Base-by-base conservation (phyloP, 148 eudicot genomes). In the Hydrangea macrophylla region DNA sequence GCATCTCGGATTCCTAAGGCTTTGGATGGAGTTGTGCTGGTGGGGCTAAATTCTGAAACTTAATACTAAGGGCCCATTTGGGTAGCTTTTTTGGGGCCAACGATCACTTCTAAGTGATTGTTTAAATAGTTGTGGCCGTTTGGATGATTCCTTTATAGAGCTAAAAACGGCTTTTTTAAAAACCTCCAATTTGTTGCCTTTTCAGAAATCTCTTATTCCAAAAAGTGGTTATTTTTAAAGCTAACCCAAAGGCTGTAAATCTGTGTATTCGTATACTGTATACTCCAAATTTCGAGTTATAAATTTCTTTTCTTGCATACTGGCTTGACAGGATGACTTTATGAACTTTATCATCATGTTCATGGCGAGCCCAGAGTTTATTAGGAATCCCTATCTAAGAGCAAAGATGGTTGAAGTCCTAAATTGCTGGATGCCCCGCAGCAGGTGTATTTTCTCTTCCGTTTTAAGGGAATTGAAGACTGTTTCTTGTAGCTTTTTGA, bases 341-440 rank as follows among this genome's bases (percentile, higher is more conserved):
- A 90, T 94, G 99, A 94, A 94, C 76, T 94, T 94, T 73, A 91
- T 94, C 51, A 94, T 94, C 77, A 94, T 91, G 97, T 91, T 94
- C 73, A 94, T 94, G 99, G 97, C 82, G 53, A 90, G 90, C 81
- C 97, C 99, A 17, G 81, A 91, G 58, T 94, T 81, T 66, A 78
- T 88, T 32, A 85, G 93, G 83, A 94, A 94, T 78, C 99, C 99
- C 22, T 94, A 94, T 79, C 73, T 91, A 71, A 87, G 99, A 80
- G 91, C 97, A 28, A 94, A 91, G 78, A 94, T 94, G 99, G 97
- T 94, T 18, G 99, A 94, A 83, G 99, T 94, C 32, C 86, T 94
- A 37, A 94, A 94, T 76, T 87, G 93, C 70, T 94, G 99, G 97
- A 94, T 94, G 97, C 97, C 99, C 17, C 83, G 91, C 42, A 75